Evolutionary conservation across 768 basidiomycete species (phyloP).

Genomic region (Lactarius sp.): DNA sequence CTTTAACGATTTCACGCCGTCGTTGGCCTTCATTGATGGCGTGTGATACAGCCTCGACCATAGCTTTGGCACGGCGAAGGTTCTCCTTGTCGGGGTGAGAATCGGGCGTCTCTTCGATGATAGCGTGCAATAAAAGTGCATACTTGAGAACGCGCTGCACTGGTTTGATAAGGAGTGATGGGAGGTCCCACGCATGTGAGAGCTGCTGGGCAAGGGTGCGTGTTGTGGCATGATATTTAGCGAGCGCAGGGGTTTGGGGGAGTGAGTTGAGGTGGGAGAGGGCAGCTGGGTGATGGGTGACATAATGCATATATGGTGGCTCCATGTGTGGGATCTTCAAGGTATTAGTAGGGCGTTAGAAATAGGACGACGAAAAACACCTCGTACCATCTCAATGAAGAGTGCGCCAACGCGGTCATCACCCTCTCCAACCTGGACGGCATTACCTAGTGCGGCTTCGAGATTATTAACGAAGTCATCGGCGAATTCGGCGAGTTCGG

Average conservation of each 20-base stretch:
- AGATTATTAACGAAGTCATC: constrained; percentile 61
- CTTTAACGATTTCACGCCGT: constrained; percentile 73
- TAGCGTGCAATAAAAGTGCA: constrained; percentile 72
- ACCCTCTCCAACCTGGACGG: constrained; percentile 59
- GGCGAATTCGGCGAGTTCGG: constrained; percentile 67
- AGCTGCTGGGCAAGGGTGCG: constrained; percentile 60
- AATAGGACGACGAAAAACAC: neutral
- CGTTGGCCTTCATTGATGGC: constrained; percentile 76
- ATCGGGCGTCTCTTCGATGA: constrained; percentile 70
- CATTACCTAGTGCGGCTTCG: constrained; percentile 59
- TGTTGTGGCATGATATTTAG: constrained; percentile 62
- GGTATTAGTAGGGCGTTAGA: constrained; percentile 4
- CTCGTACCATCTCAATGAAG: constrained; percentile 61
- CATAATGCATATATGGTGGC: constrained; percentile 71
- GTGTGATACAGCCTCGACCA: constrained; percentile 68
- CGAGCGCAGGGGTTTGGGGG: constrained; percentile 51
- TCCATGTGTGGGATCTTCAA: constrained; percentile 64
- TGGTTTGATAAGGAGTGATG: constrained; percentile 94
- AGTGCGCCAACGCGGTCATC: constrained; percentile 65
- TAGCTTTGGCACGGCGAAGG: constrained; percentile 47
- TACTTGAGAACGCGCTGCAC: constrained; percentile 96
- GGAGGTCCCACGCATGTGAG: constrained; percentile 88
- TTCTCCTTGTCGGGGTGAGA: constrained; percentile 60
- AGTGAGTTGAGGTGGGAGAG: constrained; percentile 58
- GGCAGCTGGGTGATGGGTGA: constrained; percentile 72